Evolutionary conservation across 2,329 filamentous ascomycete genomes (phyloP).

Genomic region (Dendrostoma leiphaemia): DNA sequence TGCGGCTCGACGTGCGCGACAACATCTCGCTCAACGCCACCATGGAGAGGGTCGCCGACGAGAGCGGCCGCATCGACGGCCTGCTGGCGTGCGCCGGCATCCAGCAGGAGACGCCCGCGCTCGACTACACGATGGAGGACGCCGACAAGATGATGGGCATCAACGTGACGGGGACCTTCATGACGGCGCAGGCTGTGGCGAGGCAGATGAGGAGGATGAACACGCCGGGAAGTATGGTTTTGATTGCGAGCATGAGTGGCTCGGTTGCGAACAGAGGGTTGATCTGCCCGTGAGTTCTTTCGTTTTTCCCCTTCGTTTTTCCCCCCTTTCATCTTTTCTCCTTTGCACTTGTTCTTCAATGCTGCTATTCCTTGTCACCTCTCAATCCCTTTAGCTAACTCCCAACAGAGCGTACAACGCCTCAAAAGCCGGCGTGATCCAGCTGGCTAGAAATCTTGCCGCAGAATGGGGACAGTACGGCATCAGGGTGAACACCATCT

Average conservation of each 20-base stretch:
- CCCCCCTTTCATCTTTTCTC: neutral
- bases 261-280: slow-evolving; percentile 62
- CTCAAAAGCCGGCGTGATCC: slow-evolving; percentile 71
- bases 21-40: slow-evolving; percentile 64
- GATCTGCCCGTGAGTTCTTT: slow-evolving; percentile 54
- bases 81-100: slow-evolving; percentile 69
- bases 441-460: slow-evolving; percentile 69
- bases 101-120: slow-evolving; percentile 78
- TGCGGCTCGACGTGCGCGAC: slow-evolving; percentile 77
- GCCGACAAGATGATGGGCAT: slow-evolving; percentile 77
- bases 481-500: slow-evolving; percentile 80
- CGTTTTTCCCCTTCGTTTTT: neutral
- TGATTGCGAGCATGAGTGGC: slow-evolving; percentile 71
- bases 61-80: slow-evolving; percentile 74
- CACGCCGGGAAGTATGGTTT: slow-evolving; percentile 58
- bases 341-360: too few relatives aligned
- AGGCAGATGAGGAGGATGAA: slow-evolving; percentile 65
- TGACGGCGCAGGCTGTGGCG: slow-evolving; percentile 87
- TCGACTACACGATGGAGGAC: slow-evolving; percentile 77
- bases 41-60: slow-evolving; percentile 65
- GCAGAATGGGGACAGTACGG: slow-evolving; percentile 70
- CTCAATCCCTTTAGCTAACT: neutral
- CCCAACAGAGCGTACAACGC: slow-evolving; percentile 66
- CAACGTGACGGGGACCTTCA: slow-evolving; percentile 81
- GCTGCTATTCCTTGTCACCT: too few relatives aligned